phyloP scores from a whole-genome alignment of 2,329 filamentous ascomycete genomes.

The Arthroderma sp. region DNA sequence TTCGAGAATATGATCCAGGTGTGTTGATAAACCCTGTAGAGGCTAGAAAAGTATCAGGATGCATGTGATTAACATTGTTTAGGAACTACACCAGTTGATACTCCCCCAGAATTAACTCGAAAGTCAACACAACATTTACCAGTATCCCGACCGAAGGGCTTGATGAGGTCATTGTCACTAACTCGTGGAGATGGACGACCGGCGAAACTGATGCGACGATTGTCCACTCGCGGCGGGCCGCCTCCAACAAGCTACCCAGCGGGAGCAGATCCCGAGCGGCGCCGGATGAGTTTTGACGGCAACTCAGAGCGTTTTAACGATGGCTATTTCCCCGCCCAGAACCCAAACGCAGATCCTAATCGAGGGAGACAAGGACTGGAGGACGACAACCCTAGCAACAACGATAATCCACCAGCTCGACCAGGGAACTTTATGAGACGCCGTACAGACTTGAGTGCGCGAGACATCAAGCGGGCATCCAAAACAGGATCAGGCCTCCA shows the following conservation, averaged over 20 bases:
- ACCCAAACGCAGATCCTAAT: slow-evolving; percentile 6
- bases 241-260: slow-evolving; percentile 27
- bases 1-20: slow-evolving; percentile 70
- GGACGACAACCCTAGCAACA: not conserved
- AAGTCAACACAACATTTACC: slow-evolving; percentile 24
- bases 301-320: slow-evolving; percentile 18
- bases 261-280: slow-evolving; percentile 11
- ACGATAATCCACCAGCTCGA: slow-evolving; percentile 15
- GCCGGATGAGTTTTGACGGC: slow-evolving; percentile 26
- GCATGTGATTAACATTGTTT: slow-evolving; percentile 38
- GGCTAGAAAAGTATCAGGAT: not conserved
- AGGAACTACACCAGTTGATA: slow-evolving; percentile 57
- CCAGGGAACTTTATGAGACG: slow-evolving; percentile 49
- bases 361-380: slow-evolving; percentile 2
- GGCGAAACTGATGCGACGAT: slow-evolving; percentile 32
- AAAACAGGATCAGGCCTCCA: slow-evolving; percentile 42
- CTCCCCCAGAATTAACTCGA: slow-evolving; percentile 39
- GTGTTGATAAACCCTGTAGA: slow-evolving; percentile 15
- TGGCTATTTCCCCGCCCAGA: slow-evolving; percentile 20
- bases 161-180: slow-evolving; percentile 50
- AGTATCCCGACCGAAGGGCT: slow-evolving; percentile 22
- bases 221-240: slow-evolving; percentile 32
- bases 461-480: slow-evolving; percentile 44
- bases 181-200: slow-evolving; percentile 41
- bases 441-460: slow-evolving; percentile 54